Conservation (phyloP, 768 basidiomycete genomes). For the Cantharellus anzutake region DNA sequence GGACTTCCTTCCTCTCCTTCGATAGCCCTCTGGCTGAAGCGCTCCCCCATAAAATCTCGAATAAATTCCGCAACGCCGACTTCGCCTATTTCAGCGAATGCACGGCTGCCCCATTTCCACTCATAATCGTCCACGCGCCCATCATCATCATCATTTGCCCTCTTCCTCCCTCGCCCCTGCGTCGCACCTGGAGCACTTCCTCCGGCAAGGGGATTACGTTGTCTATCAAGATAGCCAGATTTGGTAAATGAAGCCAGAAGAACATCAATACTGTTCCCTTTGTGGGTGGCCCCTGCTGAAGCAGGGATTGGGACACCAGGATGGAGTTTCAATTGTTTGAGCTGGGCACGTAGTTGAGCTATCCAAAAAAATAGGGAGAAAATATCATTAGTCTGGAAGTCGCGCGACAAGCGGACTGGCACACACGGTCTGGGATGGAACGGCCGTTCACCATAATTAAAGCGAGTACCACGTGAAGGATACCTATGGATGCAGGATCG, state of each 20-base stretch:
- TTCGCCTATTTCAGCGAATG: slow-evolving; percentile 72
- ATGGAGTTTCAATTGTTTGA: slow-evolving; percentile 51
- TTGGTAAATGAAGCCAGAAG: slow-evolving; percentile 45
- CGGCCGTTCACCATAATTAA: slow-evolving; percentile 70
- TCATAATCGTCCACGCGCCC: slow-evolving; percentile 31
- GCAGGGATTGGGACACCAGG: slow-evolving; percentile 27
- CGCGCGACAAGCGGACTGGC: background rate
- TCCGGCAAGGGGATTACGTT: slow-evolving; percentile 1
- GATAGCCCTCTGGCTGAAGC: background rate
- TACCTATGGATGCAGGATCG: slow-evolving; percentile 43
- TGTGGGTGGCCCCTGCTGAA: slow-evolving; percentile 24
- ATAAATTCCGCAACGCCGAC: slow-evolving; percentile 53
- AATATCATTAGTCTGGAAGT: background rate
- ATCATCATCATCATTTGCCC: slow-evolving; percentile 10
- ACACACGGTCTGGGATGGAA: slow-evolving; percentile 54
- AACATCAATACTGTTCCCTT: slow-evolving; percentile 32
- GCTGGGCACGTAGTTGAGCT: slow-evolving; percentile 56
- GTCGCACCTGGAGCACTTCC: slow-evolving; percentile 16
- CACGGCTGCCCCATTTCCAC: slow-evolving; percentile 76
- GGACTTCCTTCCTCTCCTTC: slow-evolving; percentile 4
- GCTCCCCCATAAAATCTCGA: slow-evolving; percentile 51
- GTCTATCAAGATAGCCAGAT: slow-evolving; percentile 64
- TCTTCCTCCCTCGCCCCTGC: slow-evolving; percentile 14
- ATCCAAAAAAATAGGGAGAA: background rate
- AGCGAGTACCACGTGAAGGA: slow-evolving; percentile 65